Evolutionary conservation across 768 basidiomycete genomes (phyloP).

Genomic region (Suillus americanus): DNA sequence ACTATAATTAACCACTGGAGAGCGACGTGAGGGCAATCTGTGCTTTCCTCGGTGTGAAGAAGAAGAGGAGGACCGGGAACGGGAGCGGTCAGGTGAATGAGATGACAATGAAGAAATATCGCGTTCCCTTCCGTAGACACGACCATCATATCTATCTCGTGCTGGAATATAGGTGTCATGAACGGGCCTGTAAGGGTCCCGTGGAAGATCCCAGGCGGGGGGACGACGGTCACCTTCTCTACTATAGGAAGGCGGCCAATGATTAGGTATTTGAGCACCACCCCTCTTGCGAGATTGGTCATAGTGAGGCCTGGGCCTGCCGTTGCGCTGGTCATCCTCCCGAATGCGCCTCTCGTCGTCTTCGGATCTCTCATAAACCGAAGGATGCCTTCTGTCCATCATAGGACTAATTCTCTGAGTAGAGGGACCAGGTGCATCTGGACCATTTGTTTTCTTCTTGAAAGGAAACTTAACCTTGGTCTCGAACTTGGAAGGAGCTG

Average conservation of each 20-base stretch:
- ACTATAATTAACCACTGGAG: conserved; percentile 36
- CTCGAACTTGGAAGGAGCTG: conserved; percentile 34
- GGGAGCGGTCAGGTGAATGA: conserved; percentile 37
- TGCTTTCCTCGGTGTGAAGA: conserved; percentile 33
- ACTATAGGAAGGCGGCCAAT: conserved; percentile 25
- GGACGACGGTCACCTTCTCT: conserved; percentile 27
- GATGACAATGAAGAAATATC: conserved; percentile 20
- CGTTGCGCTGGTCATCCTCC: conserved; percentile 35
- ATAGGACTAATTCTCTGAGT: conserved; percentile 24
- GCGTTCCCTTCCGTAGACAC: conserved; percentile 22
- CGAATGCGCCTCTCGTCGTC: conserved; percentile 46
- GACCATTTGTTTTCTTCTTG: conserved; percentile 50
- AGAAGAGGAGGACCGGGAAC: conserved; percentile 38
- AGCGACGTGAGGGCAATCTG: conserved; percentile 37
- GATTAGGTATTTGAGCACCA: conserved; percentile 11
- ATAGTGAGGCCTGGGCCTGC: conserved; percentile 21
- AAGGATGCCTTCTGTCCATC: conserved; percentile 16
- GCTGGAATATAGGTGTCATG: conserved; percentile 17
- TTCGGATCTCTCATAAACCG: conserved; percentile 39
- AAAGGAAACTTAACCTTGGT: conserved; percentile 73
- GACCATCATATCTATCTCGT: conserved; percentile 27
- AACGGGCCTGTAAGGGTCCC: conserved; percentile 24
- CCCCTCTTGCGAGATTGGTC: conserved; percentile 8
- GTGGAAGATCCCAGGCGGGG: conserved; percentile 18
- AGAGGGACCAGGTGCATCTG: conserved; percentile 22